phyloP scores from a whole-genome alignment of 495 filamentous ascomycete species.

The Penicillium soppii region DNA sequence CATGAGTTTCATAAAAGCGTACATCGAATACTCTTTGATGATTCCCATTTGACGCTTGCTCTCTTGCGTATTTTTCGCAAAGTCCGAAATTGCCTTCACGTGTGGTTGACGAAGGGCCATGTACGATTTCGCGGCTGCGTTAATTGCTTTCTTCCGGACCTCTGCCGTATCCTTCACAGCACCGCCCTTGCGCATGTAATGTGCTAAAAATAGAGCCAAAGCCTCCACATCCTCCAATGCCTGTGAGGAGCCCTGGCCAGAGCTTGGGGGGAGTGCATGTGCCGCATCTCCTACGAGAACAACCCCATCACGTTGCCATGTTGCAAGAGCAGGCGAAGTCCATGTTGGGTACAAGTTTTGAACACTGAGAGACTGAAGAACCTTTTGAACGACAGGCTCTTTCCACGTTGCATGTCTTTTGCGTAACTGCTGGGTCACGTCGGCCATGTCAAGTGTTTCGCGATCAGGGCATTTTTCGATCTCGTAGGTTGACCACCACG shows the following conservation, averaged over 20 bases:
- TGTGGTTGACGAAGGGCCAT: conserved; percentile 29
- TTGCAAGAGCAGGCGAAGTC: conserved; percentile 48
- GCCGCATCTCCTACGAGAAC: conserved; percentile 46
- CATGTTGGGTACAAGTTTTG: conserved; percentile 55
- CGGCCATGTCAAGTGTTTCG: conserved; percentile 35
- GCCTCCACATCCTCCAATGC: conserved; percentile 47
- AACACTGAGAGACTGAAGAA: conserved; percentile 39
- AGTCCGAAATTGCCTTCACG: conserved; percentile 28
- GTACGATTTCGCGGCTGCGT: conserved; percentile 27
- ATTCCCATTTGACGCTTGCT: conserved; percentile 31
- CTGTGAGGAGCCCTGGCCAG: conserved; percentile 48
- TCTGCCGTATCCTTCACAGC: neutral
- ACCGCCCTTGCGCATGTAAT: conserved; percentile 19
- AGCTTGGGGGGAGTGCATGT: conserved; percentile 47
- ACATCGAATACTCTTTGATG: conserved; percentile 36
- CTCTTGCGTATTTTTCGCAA: conserved; percentile 28
- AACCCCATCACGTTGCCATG: conserved; percentile 43
- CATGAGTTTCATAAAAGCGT: conserved; percentile 32
- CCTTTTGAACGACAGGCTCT: conserved; percentile 49
- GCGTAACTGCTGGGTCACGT: conserved; percentile 39
- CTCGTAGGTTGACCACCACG: conserved; percentile 52
- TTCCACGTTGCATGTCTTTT: conserved; percentile 47
- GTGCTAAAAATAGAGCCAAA: conserved; percentile 34
- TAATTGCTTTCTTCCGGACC: conserved; percentile 16
- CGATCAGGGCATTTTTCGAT: conserved; percentile 35